Conservation (phyloP, 2,329 filamentous ascomycete genomes). For the Ustulina deusta region DNA sequence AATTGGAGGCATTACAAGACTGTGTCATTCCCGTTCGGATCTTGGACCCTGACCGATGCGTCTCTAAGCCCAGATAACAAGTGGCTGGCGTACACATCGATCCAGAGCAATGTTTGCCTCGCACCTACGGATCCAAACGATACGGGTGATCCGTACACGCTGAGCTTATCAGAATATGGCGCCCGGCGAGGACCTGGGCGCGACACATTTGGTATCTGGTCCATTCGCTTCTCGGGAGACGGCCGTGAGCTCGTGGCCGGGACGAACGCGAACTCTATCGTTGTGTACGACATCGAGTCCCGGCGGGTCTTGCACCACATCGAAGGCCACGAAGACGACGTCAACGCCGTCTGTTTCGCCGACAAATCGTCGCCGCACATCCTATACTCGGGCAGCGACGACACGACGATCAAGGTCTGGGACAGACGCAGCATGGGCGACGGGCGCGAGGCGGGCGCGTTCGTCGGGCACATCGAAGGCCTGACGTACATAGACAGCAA, state of each 20-base stretch:
- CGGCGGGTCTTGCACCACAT: conserved; percentile 79
- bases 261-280: conserved; percentile 80
- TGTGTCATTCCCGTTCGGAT: conserved; percentile 83
- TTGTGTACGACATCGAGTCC: conserved; percentile 93
- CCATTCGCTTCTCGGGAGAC: conserved; percentile 90
- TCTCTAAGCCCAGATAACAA: conserved; percentile 91
- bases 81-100: conserved; percentile 91
- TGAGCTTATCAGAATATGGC: conserved; percentile 74
- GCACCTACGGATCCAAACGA: conserved; percentile 89
- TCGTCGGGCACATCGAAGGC: conserved; percentile 74
- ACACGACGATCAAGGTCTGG: conserved; percentile 95
- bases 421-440: conserved; percentile 93
- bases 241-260: conserved; percentile 91
- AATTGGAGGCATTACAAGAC: conserved; percentile 97
- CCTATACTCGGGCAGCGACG: conserved; percentile 94
- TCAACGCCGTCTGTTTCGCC: conserved; percentile 97
- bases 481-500: conserved; percentile 78
- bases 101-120: conserved; percentile 84
- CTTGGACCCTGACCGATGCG: conserved; percentile 97
- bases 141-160: conserved; percentile 78
- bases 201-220: conserved; percentile 78
- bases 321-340: conserved; percentile 84
- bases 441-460: conserved; percentile 75
- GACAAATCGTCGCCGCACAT: conserved; percentile 91
- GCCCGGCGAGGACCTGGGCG: conserved; percentile 47